These are phyloP conservation scores for Vinca minor DNA, from an alignment of 257 asterid species.

Conservation along the genomic window DNA sequence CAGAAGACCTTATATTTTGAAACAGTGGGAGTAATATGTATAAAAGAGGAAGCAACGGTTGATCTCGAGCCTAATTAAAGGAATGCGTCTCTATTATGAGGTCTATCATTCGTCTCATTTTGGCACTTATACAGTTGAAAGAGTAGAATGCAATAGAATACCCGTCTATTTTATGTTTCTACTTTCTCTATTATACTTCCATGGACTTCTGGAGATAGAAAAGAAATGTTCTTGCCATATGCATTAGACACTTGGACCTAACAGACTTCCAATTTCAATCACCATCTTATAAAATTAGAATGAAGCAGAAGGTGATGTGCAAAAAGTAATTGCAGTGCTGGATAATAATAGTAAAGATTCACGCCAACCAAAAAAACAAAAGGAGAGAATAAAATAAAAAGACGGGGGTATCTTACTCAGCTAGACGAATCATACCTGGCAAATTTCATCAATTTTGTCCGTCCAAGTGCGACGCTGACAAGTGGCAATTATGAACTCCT, in stretches of 20 bases:
- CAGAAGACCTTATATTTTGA: too few relatives aligned
- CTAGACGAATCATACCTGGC: slow-evolving; percentile 56
- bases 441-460: slow-evolving; percentile 76
- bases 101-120: too few relatives aligned
- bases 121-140: not conserved
- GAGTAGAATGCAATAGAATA: slow-evolving; percentile 8
- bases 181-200: not conserved
- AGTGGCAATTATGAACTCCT: slow-evolving; percentile 52
- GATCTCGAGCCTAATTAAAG: not conserved
- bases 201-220: not conserved
- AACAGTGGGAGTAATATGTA: not conserved
- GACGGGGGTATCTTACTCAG: not conserved
- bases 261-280: too few relatives aligned
- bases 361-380: too few relatives aligned
- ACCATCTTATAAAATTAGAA: not conserved
- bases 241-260: too few relatives aligned
- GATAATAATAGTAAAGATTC: not conserved
- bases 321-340: not conserved
- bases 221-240: not conserved
- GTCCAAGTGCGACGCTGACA: slow-evolving; percentile 58
- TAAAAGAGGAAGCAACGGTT: not conserved
- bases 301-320: not conserved
- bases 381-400: too few relatives aligned
- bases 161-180: not conserved
- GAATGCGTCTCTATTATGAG: not conserved